These are phyloP conservation scores for Aquilaria sinensis DNA, from an alignment of 345 rosid species.

Conservation along the genomic window DNA sequence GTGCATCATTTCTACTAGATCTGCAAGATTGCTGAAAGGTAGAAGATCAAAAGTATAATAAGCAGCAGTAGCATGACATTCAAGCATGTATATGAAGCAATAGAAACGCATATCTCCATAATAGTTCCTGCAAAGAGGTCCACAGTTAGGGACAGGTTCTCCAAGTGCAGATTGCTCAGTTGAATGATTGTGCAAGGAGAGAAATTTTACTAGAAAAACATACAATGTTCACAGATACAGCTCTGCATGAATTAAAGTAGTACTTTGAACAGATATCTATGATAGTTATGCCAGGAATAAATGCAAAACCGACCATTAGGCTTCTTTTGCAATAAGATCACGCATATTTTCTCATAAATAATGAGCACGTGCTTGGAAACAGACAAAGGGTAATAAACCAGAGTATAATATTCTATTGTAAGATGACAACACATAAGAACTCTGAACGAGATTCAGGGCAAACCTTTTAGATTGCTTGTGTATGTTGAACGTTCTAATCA, in stretches of 20 bases:
- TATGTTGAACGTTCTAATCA: slow-evolving; percentile 64
- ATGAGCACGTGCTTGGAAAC: neutral
- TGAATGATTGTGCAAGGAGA: neutral
- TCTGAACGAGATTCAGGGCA: slow-evolving; percentile 9
- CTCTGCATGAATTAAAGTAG: neutral
- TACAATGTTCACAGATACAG: neutral
- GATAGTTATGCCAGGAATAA: no score
- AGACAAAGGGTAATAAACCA: slow-evolving; percentile 1
- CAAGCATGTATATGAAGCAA: neutral
- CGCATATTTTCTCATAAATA: neutral
- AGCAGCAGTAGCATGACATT: slow-evolving; percentile 10
- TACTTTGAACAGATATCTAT: no score
- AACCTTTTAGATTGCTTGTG: slow-evolving; percentile 91
- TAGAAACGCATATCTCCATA: neutral
- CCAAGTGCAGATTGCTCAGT: no score
- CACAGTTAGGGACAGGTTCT: no score
- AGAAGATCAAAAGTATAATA: slow-evolving; percentile 7
- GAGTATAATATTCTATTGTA: no score
- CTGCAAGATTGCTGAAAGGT: slow-evolving; percentile 83
- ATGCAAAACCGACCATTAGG: no score
- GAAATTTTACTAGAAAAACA: neutral
- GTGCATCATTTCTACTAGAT: slow-evolving; percentile 78
- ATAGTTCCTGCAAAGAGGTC: neutral
- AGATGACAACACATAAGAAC: neutral
- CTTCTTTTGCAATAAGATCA: neutral